Conservation (phyloP, 371 early-diverging fungal species). For the Rhizopus arrhizus region DNA sequence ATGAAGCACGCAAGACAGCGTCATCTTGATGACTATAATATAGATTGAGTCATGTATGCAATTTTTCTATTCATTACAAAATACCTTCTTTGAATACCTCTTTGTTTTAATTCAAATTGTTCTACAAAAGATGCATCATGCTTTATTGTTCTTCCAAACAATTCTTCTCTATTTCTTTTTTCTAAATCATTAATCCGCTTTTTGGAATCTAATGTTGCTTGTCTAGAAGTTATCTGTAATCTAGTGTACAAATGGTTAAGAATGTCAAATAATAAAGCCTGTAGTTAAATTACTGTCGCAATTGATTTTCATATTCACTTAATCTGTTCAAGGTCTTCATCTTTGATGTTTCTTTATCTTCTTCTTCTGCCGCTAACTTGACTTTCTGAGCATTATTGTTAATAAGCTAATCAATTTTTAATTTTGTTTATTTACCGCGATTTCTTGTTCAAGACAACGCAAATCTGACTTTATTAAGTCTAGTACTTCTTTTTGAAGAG, state of each 20-base stretch:
- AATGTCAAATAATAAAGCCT: background rate
- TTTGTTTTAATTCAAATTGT: slow-evolving; percentile 46
- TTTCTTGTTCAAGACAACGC: slow-evolving; percentile 33
- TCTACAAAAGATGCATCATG: slow-evolving; percentile 37
- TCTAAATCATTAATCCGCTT: slow-evolving; percentile 59
- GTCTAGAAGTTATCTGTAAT: slow-evolving; percentile 55
- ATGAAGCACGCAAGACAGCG: slow-evolving; percentile 49
- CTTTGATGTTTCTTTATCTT: slow-evolving; percentile 57
- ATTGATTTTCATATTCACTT: slow-evolving; percentile 61
- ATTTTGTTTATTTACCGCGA: slow-evolving; percentile 24
- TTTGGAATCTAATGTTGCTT: slow-evolving; percentile 60
- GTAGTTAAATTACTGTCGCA: slow-evolving; percentile 51
- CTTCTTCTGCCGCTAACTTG: slow-evolving; percentile 60
- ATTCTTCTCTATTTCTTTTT: slow-evolving; percentile 57
- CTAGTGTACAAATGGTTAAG: slow-evolving; percentile 26
- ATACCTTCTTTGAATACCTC: slow-evolving; percentile 39
- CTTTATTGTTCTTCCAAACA: slow-evolving; percentile 46
- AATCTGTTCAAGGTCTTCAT: slow-evolving; percentile 48
- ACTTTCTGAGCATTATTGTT: slow-evolving; percentile 42
- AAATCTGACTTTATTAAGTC: slow-evolving; percentile 30
- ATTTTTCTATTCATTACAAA: slow-evolving; percentile 1
- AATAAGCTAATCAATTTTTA: background rate
- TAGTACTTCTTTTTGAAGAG: slow-evolving; percentile 38
- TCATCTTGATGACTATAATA: slow-evolving; percentile 42
- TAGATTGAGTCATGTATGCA: background rate